These are phyloP conservation scores for Nothophoma quercina DNA, from an alignment of 2,329 filamentous ascomycete species.

Conservation along the genomic window DNA sequence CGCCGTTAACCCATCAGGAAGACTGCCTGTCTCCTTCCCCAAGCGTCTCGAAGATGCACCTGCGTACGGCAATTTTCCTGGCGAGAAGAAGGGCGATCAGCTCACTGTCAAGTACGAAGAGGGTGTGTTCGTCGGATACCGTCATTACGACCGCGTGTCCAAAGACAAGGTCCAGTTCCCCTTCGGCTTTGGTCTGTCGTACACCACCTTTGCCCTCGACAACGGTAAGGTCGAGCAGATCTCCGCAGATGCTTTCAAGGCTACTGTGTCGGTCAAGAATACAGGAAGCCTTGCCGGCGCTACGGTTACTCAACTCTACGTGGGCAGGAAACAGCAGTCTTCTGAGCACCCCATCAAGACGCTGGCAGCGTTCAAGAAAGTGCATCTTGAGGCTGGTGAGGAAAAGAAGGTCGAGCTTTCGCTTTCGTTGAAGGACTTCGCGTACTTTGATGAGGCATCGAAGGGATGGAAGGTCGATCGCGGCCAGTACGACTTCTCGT, in stretches of 20 bases:
- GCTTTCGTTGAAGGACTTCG: constrained; percentile 36
- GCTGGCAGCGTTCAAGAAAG: constrained; percentile 72
- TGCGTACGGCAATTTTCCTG: constrained; percentile 50
- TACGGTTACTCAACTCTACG: constrained; percentile 65
- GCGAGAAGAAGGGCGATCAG: constrained; percentile 57
- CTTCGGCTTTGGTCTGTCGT: constrained; percentile 51
- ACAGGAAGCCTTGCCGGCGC: constrained; percentile 58
- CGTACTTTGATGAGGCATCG: constrained; percentile 41
- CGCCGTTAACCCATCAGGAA: constrained; percentile 49
- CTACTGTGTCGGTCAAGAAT: constrained; percentile 58
- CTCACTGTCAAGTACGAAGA: constrained; percentile 67
- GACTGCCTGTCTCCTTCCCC: constrained; percentile 51
- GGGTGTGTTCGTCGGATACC: constrained; percentile 63
- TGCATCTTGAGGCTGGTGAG: constrained; percentile 65
- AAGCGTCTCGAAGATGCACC: constrained; percentile 46
- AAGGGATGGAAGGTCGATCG: constrained; percentile 41
- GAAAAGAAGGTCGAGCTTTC: constrained; percentile 63
- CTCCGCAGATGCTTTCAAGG: constrained; percentile 55
- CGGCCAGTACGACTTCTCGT: constrained; percentile 42
- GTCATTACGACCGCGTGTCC: constrained; percentile 66
- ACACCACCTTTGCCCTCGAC: constrained; percentile 54
- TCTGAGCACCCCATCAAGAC: constrained; percentile 68
- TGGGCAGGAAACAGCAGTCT: constrained; percentile 56
- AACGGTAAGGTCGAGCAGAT: constrained; percentile 65
- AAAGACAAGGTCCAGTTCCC: constrained; percentile 59